phyloP scores from a whole-genome alignment of 352 stramenopile genomes.

The Globisporangium emineosum region DNA sequence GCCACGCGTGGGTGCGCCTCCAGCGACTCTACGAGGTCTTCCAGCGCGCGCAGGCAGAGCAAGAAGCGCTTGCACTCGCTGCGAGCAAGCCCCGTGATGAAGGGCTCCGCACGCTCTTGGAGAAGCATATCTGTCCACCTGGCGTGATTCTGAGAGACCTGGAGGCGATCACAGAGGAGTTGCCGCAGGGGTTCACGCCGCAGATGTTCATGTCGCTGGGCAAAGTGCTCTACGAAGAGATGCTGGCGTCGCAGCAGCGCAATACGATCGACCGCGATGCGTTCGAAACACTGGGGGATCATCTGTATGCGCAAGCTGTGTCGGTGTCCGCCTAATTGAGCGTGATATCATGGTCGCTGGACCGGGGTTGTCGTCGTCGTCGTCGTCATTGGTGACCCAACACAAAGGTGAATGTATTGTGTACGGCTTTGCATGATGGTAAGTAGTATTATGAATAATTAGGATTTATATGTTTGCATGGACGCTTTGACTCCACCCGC shows the following conservation, averaged over 20 bases:
- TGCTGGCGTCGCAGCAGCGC: slow-evolving; percentile 42
- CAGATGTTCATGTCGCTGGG: slow-evolving; percentile 67
- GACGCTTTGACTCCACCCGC: not conserved
- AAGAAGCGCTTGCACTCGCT: slow-evolving; percentile 22
- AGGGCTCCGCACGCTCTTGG: slow-evolving; percentile 45
- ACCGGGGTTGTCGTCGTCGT: not conserved
- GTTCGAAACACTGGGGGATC: slow-evolving; percentile 51
- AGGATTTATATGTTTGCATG: not conserved
- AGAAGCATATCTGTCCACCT: slow-evolving; percentile 27
- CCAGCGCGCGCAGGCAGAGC: slow-evolving; percentile 30
- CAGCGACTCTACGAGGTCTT: slow-evolving; percentile 64
- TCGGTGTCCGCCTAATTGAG: slow-evolving; percentile 35
- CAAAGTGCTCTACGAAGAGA: slow-evolving; percentile 69
- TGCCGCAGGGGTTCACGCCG: slow-evolving; percentile 69
- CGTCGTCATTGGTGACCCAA: not conserved
- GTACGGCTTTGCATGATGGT: slow-evolving; percentile 2
- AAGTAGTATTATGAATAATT: not conserved
- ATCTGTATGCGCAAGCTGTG: slow-evolving; percentile 51
- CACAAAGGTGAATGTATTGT: not conserved
- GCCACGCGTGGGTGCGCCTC: slow-evolving; percentile 53
- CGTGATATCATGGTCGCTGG: not conserved
- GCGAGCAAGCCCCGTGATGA: slow-evolving; percentile 29
- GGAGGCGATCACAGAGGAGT: slow-evolving; percentile 37
- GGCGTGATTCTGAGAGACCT: slow-evolving; percentile 55
- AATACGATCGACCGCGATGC: slow-evolving; percentile 44